phyloP scores from a whole-genome alignment of 129 eudicot genomes.

The Deinandra increscens region DNA sequence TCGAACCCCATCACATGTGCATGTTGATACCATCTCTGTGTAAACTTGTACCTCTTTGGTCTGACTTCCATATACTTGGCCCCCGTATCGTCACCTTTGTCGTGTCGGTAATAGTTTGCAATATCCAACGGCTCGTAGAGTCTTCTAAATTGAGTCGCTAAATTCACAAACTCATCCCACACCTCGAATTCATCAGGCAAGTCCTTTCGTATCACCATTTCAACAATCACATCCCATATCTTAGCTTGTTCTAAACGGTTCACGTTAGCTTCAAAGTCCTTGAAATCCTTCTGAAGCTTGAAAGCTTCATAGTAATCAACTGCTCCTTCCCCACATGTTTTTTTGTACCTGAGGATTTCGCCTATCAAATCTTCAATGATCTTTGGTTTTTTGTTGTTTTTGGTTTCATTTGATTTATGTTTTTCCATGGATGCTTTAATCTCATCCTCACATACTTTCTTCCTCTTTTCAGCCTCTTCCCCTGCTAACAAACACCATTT shows the following conservation, averaged over 20 bases:
- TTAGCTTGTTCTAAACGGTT: slow-evolving; percentile 65
- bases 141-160: slow-evolving; percentile 56
- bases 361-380: slow-evolving; percentile 11
- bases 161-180: slow-evolving; percentile 45
- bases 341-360: slow-evolving; percentile 34
- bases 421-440: slow-evolving; percentile 4
- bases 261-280: slow-evolving; percentile 63
- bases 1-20: slow-evolving; percentile 12
- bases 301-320: slow-evolving; percentile 64
- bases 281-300: slow-evolving; percentile 42
- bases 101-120: slow-evolving; percentile 74
- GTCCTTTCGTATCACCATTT: slow-evolving; percentile 64
- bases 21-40: slow-evolving; percentile 70
- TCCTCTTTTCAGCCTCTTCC: slow-evolving; percentile 59
- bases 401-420: neutral
- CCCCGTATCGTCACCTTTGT: slow-evolving; percentile 52
- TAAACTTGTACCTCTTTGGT: slow-evolving; percentile 62
- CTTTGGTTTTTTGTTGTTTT: slow-evolving; percentile 11
- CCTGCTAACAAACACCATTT: slow-evolving; percentile 70
- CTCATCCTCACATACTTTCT: slow-evolving; percentile 38
- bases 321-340: slow-evolving; percentile 22
- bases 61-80: slow-evolving; percentile 36
- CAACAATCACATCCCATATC: slow-evolving; percentile 69
- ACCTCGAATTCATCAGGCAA: slow-evolving; percentile 87
- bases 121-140: slow-evolving; percentile 81